Conservation (phyloP, 768 basidiomycete species). For the Daedaleopsis sinensis region DNA sequence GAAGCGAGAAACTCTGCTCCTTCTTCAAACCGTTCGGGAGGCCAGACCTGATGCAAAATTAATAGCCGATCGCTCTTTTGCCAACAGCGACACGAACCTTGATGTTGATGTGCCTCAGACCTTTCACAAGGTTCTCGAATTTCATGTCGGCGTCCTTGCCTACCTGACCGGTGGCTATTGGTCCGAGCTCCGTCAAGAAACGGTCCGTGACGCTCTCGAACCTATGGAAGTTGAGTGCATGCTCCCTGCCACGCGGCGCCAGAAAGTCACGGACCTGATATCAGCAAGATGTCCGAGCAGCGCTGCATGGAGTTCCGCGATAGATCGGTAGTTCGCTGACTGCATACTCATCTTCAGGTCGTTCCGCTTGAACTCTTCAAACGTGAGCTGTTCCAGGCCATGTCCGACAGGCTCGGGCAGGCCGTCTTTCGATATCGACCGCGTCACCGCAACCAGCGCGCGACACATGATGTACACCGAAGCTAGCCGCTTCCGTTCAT, state of each 20-base stretch:
- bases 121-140: constrained; percentile 84
- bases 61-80: not conserved
- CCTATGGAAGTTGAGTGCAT: constrained; percentile 38
- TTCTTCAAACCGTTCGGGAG: constrained; percentile 90
- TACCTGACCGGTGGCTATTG: constrained; percentile 74
- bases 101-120: constrained; percentile 80
- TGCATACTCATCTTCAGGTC: constrained; percentile 66
- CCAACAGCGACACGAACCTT: constrained; percentile 49
- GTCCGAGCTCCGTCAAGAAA: constrained; percentile 78
- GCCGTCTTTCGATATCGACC: constrained; percentile 72
- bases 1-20: constrained; percentile 89
- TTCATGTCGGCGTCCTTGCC: constrained; percentile 80
- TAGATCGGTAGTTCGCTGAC: constrained; percentile 77
- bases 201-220: constrained; percentile 94
- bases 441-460: constrained; percentile 77
- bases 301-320: constrained; percentile 81
- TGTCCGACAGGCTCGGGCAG: constrained; percentile 79
- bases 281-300: constrained; percentile 85
- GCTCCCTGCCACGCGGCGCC: not conserved
- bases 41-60: constrained; percentile 71
- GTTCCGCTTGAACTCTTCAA: constrained; percentile 79
- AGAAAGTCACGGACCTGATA: constrained; percentile 57
- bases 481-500: constrained; percentile 78
- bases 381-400: constrained; percentile 84
- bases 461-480: constrained; percentile 91